Base-by-base conservation (phyloP, 2,329 filamentous ascomycete species). In the Lomentospora prolificans region DNA sequence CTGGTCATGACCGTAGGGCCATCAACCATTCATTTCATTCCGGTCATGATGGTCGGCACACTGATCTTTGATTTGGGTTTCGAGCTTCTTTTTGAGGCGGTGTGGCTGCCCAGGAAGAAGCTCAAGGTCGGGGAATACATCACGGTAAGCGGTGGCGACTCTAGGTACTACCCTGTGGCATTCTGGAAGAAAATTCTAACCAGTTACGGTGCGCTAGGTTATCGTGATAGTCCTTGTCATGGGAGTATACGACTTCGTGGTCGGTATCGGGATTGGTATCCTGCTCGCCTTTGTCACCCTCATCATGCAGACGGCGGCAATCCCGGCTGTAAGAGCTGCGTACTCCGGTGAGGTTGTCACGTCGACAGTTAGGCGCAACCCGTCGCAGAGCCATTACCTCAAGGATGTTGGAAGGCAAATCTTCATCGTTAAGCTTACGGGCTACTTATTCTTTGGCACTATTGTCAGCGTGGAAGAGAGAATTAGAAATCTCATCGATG, bases 371-470 rank as follows among this genome's bases (percentile, higher is more conserved):
- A 82, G 94, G 55, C 84, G 94, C 55, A 95, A 96, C 61, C 89
- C 89, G 0, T 85, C 90, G 3, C 94, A 99, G 63, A 86, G 91
- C 58, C 84, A 87, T 58, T 99, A 94, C 65, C 75, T 99, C 3
- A 85, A 85, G 58, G 81, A 92, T 61, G 91, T 94, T 14, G 91
- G 92, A 3, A 80, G 82, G 30, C 94, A 99, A 67, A 94, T 95
- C 31, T 87, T 89, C 57, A 85, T 97, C 52, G 87, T 95, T 64
- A 97, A 97, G 69, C 79, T 99, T 14, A 86, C 88, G 0, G 92
- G 94, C 0, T 97, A 92, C 65, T 80, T 99, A n/a, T 99, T 99
- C 75, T 99, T 99, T 62, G 94, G 94, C 14, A 97, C 91, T 2
- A 96, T 99, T 61, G 92, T 96, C 55, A 90, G 89, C 51, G 92